These are phyloP conservation scores for Tinospora cordifolia DNA, from an alignment of 164 flowering plant species.

Conservation along the genomic window DNA sequence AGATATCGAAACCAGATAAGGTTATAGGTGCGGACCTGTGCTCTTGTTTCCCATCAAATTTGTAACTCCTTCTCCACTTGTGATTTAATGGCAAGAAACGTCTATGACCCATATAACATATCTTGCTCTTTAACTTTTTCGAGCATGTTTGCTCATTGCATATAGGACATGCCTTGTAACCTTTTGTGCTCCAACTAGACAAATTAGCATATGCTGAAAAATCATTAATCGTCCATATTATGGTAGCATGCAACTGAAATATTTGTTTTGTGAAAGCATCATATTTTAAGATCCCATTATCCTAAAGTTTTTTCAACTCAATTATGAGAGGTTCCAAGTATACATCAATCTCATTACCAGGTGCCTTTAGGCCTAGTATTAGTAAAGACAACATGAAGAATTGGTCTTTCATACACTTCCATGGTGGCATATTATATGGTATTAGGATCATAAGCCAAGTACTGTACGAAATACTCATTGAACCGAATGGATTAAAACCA, in stretches of 20 bases:
- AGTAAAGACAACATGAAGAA: neutral
- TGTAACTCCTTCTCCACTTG: neutral
- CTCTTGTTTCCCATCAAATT: neutral
- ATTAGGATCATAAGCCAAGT: neutral
- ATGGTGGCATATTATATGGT: conserved; percentile 2
- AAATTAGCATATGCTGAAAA: neutral
- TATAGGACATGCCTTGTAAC: neutral
- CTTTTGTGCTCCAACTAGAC: conserved; percentile 1
- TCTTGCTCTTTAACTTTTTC: neutral
- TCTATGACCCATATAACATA: no score
- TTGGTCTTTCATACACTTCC: neutral
- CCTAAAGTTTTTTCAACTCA: neutral
- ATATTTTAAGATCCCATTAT: neutral
- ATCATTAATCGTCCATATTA: neutral
- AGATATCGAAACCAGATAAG: neutral
- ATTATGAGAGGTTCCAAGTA: neutral
- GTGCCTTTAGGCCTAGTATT: neutral
- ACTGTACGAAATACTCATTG: neutral
- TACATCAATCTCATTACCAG: neutral
- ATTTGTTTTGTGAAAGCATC: neutral
- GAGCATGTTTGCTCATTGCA: neutral
- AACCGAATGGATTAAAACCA: neutral
- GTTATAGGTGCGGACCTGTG: neutral
- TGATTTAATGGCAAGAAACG: no score
- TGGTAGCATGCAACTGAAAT: neutral